These are phyloP conservation scores for Pisolithus tinctorius DNA, from an alignment of 768 basidiomycete genomes.

Conservation along the genomic window DNA sequence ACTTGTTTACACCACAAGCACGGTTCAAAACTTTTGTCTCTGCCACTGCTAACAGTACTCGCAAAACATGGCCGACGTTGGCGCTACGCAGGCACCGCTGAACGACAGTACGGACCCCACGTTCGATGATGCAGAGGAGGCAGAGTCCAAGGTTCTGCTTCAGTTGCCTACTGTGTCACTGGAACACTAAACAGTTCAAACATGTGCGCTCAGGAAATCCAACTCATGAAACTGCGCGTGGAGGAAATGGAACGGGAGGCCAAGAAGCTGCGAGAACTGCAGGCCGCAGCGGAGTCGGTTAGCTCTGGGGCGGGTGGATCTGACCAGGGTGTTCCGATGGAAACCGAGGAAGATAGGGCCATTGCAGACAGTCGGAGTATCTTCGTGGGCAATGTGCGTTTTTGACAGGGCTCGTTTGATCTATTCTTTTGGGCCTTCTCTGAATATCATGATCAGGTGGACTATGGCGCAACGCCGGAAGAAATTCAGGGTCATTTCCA, in stretches of 20 bases:
- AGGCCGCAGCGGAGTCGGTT: slow-evolving; percentile 66
- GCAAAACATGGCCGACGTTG: slow-evolving; percentile 45
- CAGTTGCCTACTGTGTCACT: slow-evolving; percentile 1
- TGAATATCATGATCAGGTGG: slow-evolving; percentile 55
- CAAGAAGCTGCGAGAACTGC: slow-evolving; percentile 78
- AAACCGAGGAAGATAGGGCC: slow-evolving; percentile 80
- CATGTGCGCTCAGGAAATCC: slow-evolving; percentile 58
- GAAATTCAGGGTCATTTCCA: slow-evolving; percentile 98
- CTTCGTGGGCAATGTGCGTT: slow-evolving; percentile 93
- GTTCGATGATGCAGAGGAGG: slow-evolving; percentile 58
- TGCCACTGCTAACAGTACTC: slow-evolving; percentile 4
- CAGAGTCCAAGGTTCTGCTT: slow-evolving; percentile 48
- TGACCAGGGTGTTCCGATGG: slow-evolving; percentile 47
- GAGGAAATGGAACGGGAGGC: slow-evolving; percentile 93
- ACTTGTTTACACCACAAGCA: slow-evolving; percentile 18
- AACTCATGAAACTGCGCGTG: slow-evolving; percentile 86
- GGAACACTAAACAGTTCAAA: slow-evolving; percentile 9
- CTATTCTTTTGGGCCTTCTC: slow-evolving; percentile 6
- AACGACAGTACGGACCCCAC: slow-evolving; percentile 21
- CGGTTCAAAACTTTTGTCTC: slow-evolving; percentile 24
- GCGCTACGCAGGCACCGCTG: slow-evolving; percentile 35
- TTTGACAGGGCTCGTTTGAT: slow-evolving; percentile 2
- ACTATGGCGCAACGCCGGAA: slow-evolving; percentile 95
- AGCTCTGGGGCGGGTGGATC: slow-evolving; percentile 39
- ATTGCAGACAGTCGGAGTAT: slow-evolving; percentile 81